A percentile compares a stretch with the other conserved stretches of the same genome.
Conservation (phyloP, 805 yeast species). For the Candida takata region DNA sequence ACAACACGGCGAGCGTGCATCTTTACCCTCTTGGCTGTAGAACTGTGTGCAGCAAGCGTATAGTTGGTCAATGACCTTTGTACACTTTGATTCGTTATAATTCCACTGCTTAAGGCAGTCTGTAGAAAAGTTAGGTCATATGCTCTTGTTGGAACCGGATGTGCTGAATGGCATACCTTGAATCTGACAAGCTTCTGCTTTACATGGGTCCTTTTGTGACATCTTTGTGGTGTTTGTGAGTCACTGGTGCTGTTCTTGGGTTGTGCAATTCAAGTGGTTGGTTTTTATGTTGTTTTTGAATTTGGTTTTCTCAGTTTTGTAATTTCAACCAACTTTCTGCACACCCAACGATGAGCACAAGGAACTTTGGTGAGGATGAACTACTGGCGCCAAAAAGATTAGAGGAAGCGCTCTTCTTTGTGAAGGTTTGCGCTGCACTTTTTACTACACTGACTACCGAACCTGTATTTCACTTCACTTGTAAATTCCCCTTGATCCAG, state of each 20-base stretch:
- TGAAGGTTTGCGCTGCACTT: no score
- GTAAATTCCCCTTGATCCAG: no score
- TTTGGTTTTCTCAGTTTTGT: no score
- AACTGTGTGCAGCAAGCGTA: constrained; percentile 70
- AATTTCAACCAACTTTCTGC: no score
- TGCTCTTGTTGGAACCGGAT: background rate
- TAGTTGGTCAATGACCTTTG: constrained; percentile 56
- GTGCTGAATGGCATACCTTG: constrained; percentile 42
- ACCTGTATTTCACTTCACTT: no score
- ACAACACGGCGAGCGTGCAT: constrained; percentile 66
- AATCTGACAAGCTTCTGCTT: constrained; percentile 74
- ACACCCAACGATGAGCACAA: no score
- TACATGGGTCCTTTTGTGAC: constrained; percentile 42
- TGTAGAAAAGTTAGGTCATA: constrained; percentile 12
- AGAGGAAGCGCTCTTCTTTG: no score
- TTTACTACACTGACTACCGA: no score
- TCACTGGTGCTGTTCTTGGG: background rate
- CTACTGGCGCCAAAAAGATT: no score
- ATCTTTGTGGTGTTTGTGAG: background rate
- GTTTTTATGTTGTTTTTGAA: background rate
- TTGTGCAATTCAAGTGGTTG: background rate
- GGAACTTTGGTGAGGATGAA: no score
- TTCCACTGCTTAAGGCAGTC: constrained; percentile 58
- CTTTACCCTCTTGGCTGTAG: constrained; percentile 53
- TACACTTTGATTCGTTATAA: constrained; percentile 72